A percentile compares a stretch with the other conserved stretches of the same genome.
phyloP scores from a whole-genome alignment of 352 stramenopile genomes.

The Globisporangium iwayamae region DNA sequence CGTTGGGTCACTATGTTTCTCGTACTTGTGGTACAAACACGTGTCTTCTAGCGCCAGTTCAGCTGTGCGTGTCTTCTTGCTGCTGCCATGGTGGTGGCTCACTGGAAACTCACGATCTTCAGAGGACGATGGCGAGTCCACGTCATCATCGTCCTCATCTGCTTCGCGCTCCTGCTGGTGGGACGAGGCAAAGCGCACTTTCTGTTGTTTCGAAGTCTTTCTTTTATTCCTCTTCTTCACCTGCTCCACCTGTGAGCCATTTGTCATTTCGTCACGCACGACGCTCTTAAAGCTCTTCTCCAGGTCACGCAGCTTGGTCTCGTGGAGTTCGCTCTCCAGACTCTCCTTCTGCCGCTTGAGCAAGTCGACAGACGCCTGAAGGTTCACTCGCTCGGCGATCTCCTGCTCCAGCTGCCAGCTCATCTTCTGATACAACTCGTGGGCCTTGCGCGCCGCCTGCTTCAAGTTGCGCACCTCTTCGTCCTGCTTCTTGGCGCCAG shows the following conservation, averaged over 20 bases:
- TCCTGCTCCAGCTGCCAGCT: constrained; percentile 57
- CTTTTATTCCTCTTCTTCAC: neutral
- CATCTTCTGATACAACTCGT: constrained; percentile 56
- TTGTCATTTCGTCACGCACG: neutral
- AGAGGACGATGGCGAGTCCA: neutral
- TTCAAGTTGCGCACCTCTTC: constrained; percentile 60
- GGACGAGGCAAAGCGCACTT: constrained; percentile 11
- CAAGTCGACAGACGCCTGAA: constrained; percentile 39
- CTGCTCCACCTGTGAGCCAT: neutral
- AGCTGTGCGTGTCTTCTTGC: neutral
- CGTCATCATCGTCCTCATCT: constrained; percentile 2
- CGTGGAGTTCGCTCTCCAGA: constrained; percentile 33
- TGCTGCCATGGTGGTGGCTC: neutral
- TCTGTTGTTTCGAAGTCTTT: neutral
- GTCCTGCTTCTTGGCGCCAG: constrained; percentile 34
- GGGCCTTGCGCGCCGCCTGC: constrained; percentile 49
- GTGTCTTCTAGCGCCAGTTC: constrained; percentile 3
- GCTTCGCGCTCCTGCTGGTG: neutral
- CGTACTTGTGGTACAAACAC: constrained; percentile 19
- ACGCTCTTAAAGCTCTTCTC: constrained; percentile 35
- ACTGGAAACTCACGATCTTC: neutral
- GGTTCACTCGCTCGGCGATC: constrained; percentile 35
- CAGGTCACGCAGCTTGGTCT: constrained; percentile 39
- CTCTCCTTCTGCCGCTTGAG: constrained; percentile 37
- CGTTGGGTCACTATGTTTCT: neutral